Conservation (phyloP, 306 rosid genomes). For the Abrus precatorius region DNA sequence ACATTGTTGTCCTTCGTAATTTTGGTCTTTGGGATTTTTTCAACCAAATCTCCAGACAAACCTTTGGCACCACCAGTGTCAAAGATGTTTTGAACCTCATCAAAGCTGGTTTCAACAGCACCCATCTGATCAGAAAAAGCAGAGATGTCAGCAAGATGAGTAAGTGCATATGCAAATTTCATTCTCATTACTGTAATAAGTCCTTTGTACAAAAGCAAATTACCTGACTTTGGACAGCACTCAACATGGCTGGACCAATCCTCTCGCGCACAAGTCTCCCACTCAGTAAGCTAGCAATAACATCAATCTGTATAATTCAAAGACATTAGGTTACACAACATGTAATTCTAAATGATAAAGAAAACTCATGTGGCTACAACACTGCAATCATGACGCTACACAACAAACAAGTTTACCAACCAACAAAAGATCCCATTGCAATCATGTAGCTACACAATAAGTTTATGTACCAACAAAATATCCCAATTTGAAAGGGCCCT, state of each 20-base stretch:
- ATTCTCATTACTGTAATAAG: not conserved
- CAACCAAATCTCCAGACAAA: conserved; percentile 84
- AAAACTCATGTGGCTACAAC: conserved; percentile 32
- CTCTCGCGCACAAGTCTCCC: conserved; percentile 98
- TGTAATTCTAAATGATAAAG: not conserved
- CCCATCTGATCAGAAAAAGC: conserved; percentile 75
- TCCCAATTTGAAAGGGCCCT: not conserved
- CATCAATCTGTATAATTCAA: conserved; percentile 80
- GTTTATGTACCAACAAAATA: not conserved
- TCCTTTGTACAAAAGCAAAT: conserved; percentile 38
- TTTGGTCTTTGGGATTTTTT: conserved; percentile 81
- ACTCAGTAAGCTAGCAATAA: conserved; percentile 91
- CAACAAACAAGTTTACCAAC: not conserved
- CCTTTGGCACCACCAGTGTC: conserved; percentile 91
- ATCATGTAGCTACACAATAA: too few species aligned
- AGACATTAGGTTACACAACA: conserved; percentile 40
- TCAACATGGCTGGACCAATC: conserved; percentile 98
- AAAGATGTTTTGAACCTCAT: conserved; percentile 86
- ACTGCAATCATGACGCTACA: not conserved
- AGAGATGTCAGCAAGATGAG: conserved; percentile 46
- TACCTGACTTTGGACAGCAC: conserved; percentile 99
- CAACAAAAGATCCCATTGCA: conserved; percentile 7
- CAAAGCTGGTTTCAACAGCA: conserved; percentile 85
- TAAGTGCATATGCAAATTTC: conserved; percentile 29
- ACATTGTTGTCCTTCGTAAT: conserved; percentile 70